These are phyloP conservation scores for Fusarium nanum DNA, from an alignment of 2,329 filamentous ascomycete genomes.

Conservation along the genomic window DNA sequence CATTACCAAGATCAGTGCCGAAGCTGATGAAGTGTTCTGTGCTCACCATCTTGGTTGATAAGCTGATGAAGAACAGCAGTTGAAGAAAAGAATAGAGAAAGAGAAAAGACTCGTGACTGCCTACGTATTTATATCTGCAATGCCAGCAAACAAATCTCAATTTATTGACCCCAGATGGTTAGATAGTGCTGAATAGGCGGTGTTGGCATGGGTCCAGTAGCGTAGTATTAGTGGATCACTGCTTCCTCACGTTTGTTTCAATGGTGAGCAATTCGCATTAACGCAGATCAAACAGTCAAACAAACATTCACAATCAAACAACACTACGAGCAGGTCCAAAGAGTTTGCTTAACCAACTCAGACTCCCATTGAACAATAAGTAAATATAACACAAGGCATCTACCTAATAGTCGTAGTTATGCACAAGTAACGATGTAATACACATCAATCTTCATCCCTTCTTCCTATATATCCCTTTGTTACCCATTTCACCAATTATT, in stretches of 20 bases:
- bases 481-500: slow-evolving; percentile 66
- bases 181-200: slow-evolving; percentile 41
- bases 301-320: background rate
- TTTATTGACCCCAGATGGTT: slow-evolving; percentile 26
- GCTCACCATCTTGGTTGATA: slow-evolving; percentile 42
- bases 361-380: slow-evolving; percentile 43
- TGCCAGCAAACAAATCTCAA: slow-evolving; percentile 32
- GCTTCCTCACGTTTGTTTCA: slow-evolving; percentile 1
- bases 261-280: background rate
- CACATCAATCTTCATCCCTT: slow-evolving; percentile 39
- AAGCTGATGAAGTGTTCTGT: slow-evolving; percentile 56
- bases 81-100: background rate
- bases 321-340: background rate
- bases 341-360: slow-evolving; percentile 8
- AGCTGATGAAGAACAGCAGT: background rate
- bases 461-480: slow-evolving; percentile 31
- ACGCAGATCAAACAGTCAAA: background rate
- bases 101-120: background rate
- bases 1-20: slow-evolving; percentile 57
- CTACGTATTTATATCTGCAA: slow-evolving; percentile 1
- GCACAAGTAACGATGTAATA: slow-evolving; percentile 43
- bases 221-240: slow-evolving; percentile 20
- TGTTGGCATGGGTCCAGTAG: slow-evolving; percentile 31
- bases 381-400: slow-evolving; percentile 49
- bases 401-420: slow-evolving; percentile 45